phyloP scores from a whole-genome alignment of 2,329 filamentous ascomycete genomes.

The Beauveria australis region DNA sequence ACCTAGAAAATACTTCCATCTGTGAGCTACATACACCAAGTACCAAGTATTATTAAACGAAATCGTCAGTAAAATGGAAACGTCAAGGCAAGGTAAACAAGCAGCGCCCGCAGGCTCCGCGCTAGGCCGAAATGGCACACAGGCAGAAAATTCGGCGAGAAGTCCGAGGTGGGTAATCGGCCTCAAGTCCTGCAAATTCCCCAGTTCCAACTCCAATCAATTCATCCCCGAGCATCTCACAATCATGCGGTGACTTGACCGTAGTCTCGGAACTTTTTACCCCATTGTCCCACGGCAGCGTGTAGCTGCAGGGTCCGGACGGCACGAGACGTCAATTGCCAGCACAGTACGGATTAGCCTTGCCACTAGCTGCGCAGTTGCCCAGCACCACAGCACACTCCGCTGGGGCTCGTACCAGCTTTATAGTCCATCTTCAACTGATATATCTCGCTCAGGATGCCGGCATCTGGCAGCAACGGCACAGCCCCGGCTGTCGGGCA shows the following conservation, averaged over 20 bases:
- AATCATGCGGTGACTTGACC: neutral
- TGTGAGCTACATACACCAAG: too few species aligned
- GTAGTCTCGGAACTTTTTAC: neutral
- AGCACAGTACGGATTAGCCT: neutral
- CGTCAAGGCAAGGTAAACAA: too few species aligned
- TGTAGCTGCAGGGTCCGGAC: neutral
- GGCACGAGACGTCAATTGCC: neutral
- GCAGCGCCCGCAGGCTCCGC: too few species aligned
- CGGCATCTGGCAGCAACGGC: neutral
- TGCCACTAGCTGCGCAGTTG: neutral
- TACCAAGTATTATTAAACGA: too few species aligned
- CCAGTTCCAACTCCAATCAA: neutral
- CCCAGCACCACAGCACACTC: neutral
- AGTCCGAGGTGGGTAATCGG: neutral
- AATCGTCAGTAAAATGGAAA: too few species aligned
- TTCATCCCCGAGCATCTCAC: neutral
- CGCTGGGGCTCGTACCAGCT: neutral
- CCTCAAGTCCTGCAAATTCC: neutral
- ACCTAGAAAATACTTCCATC: too few species aligned
- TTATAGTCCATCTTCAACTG: neutral
- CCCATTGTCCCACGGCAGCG: neutral
- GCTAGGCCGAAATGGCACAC: too few species aligned
- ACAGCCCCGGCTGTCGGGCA: neutral
- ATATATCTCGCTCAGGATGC: slow-evolving; percentile 4
- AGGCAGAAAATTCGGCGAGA: neutral